Evolutionary conservation across 2,329 filamentous ascomycete species (phyloP), one percentile per base, ranked within the genome.

Genomic region (Cytospora piceae): DNA sequence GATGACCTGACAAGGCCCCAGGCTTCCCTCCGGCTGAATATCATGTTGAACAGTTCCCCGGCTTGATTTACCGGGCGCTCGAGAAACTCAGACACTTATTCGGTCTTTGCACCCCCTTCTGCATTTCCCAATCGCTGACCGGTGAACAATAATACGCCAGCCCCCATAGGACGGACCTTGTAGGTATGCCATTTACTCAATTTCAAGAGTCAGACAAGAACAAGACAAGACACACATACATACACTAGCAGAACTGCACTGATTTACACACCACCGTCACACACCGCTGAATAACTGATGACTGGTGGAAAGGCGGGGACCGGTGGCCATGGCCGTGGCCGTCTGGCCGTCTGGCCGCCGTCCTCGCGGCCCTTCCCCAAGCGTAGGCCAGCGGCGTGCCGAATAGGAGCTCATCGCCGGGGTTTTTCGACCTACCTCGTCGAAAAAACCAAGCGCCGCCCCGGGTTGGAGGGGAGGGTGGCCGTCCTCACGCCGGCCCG

Each of bases 371-470:
- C 66, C 54, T 37, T 27, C 37, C 24, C 27, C 46, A 49, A 17
- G n/a, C 63, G 58, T n/a, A 49, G 8, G 6, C 20, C n/a, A 58
- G 64, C 55, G 34, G 27, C 58, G 27, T 58, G 66, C 66, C 66
- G 66, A 67, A 67, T 67, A 49, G 60, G 63, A 67, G 42, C 27
- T 8, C 55, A 52, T 56, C 58, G 57, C 63, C 58, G 66, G 59
- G 51, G 49, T 42, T 29, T 39, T 51, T 4, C 2, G 2, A 2
- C 14, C 42, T 49, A 37, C 60, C 52, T 62, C 52, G 42, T 62
- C 62, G 31, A 34, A 29, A 29, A 29, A 29, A 29, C 27, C 3
- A 5, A 29, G n/a, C n/a, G n/a, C 27, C 27, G 27, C 5, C 27
- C 27, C 27, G 27, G 27, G 27, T 29, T 29, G 27, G 27, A 5